phyloP scores from a whole-genome alignment of 257 asterid species.

The Solanum clarkiae region DNA sequence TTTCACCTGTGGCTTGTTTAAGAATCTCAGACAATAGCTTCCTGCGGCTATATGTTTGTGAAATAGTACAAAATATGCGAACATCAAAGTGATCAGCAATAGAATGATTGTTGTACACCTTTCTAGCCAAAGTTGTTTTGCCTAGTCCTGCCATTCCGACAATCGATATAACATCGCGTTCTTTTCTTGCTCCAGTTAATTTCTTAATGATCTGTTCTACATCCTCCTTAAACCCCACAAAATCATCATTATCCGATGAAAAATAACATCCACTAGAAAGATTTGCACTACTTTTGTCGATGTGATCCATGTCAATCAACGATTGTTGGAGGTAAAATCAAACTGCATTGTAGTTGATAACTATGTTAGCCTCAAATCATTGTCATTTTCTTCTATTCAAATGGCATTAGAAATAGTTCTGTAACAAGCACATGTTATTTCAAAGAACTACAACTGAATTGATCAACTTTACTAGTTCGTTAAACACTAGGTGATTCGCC shows the following conservation, averaged over 20 bases:
- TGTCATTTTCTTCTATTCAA: no score
- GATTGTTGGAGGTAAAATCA: no score
- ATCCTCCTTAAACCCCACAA: neutral
- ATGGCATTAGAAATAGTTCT: no score
- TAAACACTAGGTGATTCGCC: no score
- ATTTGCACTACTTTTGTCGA: no score
- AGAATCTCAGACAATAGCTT: neutral
- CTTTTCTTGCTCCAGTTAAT: neutral
- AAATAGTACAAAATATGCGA: neutral
- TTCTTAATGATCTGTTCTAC: neutral
- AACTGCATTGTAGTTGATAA: no score
- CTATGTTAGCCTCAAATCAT: no score
- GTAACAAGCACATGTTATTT: no score
- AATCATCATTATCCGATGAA: neutral
- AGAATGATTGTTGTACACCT: neutral
- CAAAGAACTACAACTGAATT: no score
- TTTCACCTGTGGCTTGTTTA: neutral
- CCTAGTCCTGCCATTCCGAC: conserved; percentile 3
- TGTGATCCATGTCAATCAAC: no score
- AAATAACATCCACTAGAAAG: neutral
- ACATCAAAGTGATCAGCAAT: neutral
- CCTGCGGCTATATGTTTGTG: neutral
- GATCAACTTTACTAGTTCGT: no score
- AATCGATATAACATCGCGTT: neutral
- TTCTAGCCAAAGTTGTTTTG: neutral